Base-by-base conservation (phyloP, 2,329 filamentous ascomycete species). In the Trichoderma endophyticum region DNA sequence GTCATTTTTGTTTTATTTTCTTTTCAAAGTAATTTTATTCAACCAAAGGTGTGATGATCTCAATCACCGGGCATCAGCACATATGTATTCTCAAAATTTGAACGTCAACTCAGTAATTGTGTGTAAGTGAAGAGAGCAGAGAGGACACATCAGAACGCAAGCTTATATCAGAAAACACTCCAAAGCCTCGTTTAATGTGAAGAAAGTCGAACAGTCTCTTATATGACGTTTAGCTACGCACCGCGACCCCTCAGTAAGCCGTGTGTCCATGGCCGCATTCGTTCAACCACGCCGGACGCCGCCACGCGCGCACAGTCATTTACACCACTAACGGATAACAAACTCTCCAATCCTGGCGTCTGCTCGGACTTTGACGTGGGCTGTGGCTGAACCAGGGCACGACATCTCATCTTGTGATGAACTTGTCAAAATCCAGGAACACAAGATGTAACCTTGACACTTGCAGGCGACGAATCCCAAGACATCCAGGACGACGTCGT, bases 1-100 rank as follows among this genome's bases (percentile, higher is more conserved):
- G 77, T 71, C 79, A 82, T 81, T 14, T 9, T 54, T n/a, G 9
- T 21, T 43, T 4, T 57, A n/a, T 36, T 28, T n/a, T 39, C 28
- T 32, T 30, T 12, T 30, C 3, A 32, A 59, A 21, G 8, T n/a
- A 15, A 59, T 3, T 32, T 21, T 32, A 5, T 30, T 21, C 26
- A 14, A 26, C 14, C n/a, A 18, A 36, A 28, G 3, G 6, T 15
- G 34, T 5, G 63, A 66, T 11, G 28, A 14, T 15, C 26, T 54
- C 39, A 61, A n/a, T 18, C n/a, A 18, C 14, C 36, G 8, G 28
- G 18, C 14, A 8, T 39, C 56, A 39, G 21, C 34, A 59, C 26
- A 43, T 67, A 15, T 51, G 2, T 34, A n/a, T n/a, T 43, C 21
- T 39, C 30, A 21, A 14, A 32, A 15, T 6, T 26, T 7, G 26